Conservation (phyloP, 2,329 filamentous ascomycete species). For the Penicillium sp. region DNA sequence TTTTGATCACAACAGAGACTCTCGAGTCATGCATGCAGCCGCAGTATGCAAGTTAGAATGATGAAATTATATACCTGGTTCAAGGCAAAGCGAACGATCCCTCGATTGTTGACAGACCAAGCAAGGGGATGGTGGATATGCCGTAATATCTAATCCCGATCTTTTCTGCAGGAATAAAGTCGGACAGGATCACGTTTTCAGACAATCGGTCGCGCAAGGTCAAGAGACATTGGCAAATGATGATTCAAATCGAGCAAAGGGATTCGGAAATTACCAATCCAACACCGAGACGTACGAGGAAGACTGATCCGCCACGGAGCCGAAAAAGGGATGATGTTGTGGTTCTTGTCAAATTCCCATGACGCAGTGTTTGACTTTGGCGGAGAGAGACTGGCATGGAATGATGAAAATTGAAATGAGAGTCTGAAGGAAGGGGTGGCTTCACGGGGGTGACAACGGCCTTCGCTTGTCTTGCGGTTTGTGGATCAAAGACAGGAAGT, state of each 20-base stretch:
- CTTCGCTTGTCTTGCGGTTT: not conserved
- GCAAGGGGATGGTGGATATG: not conserved
- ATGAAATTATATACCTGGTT: not conserved
- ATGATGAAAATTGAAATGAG: not conserved
- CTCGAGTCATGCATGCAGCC: not conserved
- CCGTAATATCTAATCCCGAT: not conserved
- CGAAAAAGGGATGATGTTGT: not conserved
- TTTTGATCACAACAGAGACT: not conserved
- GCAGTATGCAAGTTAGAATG: not conserved
- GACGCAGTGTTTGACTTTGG: slow-evolving; percentile 1
- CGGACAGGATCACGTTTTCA: not conserved
- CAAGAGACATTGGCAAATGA: too few relatives aligned
- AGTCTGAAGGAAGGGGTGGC: not conserved
- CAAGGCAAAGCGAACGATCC: not conserved
- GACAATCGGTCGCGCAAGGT: not conserved
- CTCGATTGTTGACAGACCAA: not conserved
- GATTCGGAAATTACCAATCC: too few relatives aligned
- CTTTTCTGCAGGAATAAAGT: not conserved
- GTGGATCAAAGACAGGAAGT: too few relatives aligned
- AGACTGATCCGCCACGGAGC: not conserved
- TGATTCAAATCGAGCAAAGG: not conserved
- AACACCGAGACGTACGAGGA: not conserved
- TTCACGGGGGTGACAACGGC: not conserved
- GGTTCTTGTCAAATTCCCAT: slow-evolving; percentile 4
- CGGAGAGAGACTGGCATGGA: slow-evolving; percentile 1